Evolutionary conservation across 2,329 filamentous ascomycete genomes (phyloP), one percentile per base, ranked within the genome.

Genomic region (Penicillium corylophilum): DNA sequence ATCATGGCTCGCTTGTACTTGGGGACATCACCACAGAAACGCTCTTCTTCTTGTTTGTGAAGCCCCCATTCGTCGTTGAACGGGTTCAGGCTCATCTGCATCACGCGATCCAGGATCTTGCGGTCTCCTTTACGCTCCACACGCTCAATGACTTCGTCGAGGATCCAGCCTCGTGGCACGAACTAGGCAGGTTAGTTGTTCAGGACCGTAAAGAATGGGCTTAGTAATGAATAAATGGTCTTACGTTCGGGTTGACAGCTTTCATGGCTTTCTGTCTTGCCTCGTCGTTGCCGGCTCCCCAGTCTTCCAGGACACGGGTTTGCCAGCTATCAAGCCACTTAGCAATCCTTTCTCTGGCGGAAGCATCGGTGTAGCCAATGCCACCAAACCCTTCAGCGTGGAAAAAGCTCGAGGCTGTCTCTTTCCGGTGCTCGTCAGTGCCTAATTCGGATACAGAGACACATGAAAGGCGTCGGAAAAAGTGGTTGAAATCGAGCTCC

Each of bases 401-500:
- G 77, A 96, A 95, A 73, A 99, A 96, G 0, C 83, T 69, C 0
- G 79, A 78, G 0, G 92, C 89, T 8, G 79, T 75, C n/a, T 84
- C 78, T 55, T 80, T 81, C 46, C 90, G 77, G 43, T 79, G 75
- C 18, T 86, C 81, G 23, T 86, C 80, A 0, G 84, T 87, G 24
- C 82, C 80, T 6, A 96, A 67, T 4, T 89, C 82, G 0, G 72
- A 72, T 1, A 90, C 55, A 28, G 75, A 81, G 16, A 96, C 65
- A 18, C 75, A 72, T 46, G 87, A 87, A 0, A 99, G 77, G 8
- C 87, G 82, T 35, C 95, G 83, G 80, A 97, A 97, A 69, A 95
- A 94, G 64, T 95, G 89, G 66, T 95, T 90, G 72, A 96, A 99
- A 69, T 99, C 94, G 2, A 99, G 76, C 66, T 95, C 89, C 16